These are phyloP conservation scores for Boletus vermiculosoides DNA, from an alignment of 768 basidiomycete species.

Conservation along the genomic window DNA sequence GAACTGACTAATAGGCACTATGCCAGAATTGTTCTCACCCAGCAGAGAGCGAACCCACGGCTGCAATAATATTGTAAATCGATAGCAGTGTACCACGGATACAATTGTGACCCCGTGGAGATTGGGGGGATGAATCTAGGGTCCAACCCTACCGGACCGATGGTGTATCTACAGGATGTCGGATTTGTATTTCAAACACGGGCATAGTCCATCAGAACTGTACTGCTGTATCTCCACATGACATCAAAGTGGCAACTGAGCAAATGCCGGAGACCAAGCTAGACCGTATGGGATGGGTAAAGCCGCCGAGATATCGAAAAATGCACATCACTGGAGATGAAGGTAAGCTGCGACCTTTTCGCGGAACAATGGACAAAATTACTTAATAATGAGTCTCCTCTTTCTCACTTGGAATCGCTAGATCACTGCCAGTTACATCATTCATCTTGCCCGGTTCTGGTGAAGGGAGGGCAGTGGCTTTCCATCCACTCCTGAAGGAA, in stretches of 20 bases:
- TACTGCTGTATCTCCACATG: neutral
- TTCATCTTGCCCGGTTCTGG: neutral
- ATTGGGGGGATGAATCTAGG: neutral
- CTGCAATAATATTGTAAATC: neutral
- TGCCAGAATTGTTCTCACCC: neutral
- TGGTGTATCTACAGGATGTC: neutral
- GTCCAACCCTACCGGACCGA: neutral
- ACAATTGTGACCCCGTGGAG: neutral
- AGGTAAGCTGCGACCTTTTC: neutral
- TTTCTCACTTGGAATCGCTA: conserved; percentile 9
- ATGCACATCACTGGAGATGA: neutral
- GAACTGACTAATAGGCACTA: neutral
- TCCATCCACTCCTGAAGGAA: conserved; percentile 71
- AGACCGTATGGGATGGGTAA: neutral
- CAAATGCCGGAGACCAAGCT: neutral
- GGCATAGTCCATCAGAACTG: neutral
- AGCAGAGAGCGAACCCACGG: neutral
- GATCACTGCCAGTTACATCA: conserved; percentile 4
- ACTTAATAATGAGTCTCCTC: conserved; percentile 11
- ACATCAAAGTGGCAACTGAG: neutral
- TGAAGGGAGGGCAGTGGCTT: conserved; percentile 49
- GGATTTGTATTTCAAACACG: neutral
- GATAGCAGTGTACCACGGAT: neutral
- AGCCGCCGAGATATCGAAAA: neutral
- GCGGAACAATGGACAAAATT: neutral